Percentiles rank a stretch among this genome's conserved stretches.
Conservation (phyloP, 192 early-diverging fungal genomes). For the Coemansia asiatica region DNA sequence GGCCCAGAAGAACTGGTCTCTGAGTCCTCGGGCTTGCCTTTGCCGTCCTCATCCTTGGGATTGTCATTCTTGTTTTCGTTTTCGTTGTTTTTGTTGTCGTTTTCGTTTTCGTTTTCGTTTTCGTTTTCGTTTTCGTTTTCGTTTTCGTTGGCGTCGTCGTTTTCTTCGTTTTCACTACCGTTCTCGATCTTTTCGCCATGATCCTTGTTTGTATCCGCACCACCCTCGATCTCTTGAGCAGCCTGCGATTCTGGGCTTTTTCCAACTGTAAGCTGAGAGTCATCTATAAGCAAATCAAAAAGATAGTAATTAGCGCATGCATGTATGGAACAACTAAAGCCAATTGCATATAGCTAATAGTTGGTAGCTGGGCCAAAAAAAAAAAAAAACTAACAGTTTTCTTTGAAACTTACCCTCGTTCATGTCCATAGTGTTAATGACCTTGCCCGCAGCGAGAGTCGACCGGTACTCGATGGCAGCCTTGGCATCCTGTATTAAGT, state of each 20-base stretch:
- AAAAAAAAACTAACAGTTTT: neutral
- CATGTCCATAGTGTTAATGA: slow-evolving; percentile 50
- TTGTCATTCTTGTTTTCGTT: neutral
- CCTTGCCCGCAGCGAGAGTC: slow-evolving; percentile 51
- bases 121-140: neutral
- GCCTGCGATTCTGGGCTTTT: slow-evolving; percentile 10
- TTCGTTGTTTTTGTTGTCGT: neutral
- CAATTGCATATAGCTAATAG: no score
- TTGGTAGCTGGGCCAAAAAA: no score
- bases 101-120: slow-evolving; percentile 9
- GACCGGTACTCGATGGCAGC: slow-evolving; percentile 53
- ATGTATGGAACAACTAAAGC: no score
- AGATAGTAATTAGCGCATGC: no score
- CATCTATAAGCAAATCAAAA: slow-evolving; percentile 13
- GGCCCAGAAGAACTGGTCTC: slow-evolving; percentile 1
- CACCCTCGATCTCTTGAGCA: slow-evolving; percentile 5
- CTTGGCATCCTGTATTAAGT: slow-evolving; percentile 57
- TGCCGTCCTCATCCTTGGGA: neutral
- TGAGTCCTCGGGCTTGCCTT: neutral
- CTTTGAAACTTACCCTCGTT: slow-evolving; percentile 36
- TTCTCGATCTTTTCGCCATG: neutral
- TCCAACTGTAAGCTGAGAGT: slow-evolving; percentile 39
- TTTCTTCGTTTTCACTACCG: neutral
- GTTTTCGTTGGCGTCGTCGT: slow-evolving; percentile 9
- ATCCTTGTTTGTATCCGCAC: neutral